Evolutionary conservation across 495 filamentous ascomycete species (phyloP).

Genomic region (Penicillium pancosmium): DNA sequence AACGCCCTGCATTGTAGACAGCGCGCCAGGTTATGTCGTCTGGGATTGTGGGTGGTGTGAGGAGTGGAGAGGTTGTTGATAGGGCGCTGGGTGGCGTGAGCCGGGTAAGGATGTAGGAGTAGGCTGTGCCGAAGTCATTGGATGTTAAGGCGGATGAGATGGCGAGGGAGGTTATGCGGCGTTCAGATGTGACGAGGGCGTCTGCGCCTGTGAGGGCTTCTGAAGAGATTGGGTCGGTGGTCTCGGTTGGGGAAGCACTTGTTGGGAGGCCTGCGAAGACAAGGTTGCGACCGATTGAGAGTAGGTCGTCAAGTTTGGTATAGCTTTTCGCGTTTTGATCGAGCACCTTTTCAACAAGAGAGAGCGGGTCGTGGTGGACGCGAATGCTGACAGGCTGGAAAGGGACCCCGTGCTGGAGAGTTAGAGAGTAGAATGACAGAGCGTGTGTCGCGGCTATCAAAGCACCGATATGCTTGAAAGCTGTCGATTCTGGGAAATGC

Average conservation of each 20-base stretch:
- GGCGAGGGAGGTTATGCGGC: conserved; percentile 82
- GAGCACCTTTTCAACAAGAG: conserved; percentile 80
- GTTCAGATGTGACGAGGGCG: conserved; percentile 49
- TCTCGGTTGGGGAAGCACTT: conserved; percentile 7
- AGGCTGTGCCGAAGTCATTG: conserved; percentile 95
- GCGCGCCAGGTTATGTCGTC: conserved; percentile 93
- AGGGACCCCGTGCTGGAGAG: conserved; percentile 86
- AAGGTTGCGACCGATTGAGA: conserved; percentile 76
- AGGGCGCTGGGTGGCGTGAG: conserved; percentile 45
- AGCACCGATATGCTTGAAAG: conserved; percentile 60
- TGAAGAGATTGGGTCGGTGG: conserved; percentile 22
- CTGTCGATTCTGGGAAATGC: conserved; percentile 59
- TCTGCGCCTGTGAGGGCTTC: conserved; percentile 27
- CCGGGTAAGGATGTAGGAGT: conserved; percentile 84
- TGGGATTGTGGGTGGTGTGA: conserved; percentile 35
- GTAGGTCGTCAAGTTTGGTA: conserved; percentile 80
- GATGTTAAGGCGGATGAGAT: conserved; percentile 83
- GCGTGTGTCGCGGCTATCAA: conserved; percentile 85
- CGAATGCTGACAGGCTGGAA: conserved; percentile 91
- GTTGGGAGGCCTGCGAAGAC: conserved; percentile 65
- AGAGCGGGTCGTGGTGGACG: conserved; percentile 81
- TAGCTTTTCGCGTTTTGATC: conserved; percentile 87
- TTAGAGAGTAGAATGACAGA: conserved; percentile 85
- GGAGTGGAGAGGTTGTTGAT: conserved; percentile 31
- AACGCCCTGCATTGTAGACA: conserved; percentile 83